Percentiles rank a stretch among this genome's conserved stretches.
phyloP scores from a whole-genome alignment of 805 yeast genomes.

The Ogataea sp. region DNA sequence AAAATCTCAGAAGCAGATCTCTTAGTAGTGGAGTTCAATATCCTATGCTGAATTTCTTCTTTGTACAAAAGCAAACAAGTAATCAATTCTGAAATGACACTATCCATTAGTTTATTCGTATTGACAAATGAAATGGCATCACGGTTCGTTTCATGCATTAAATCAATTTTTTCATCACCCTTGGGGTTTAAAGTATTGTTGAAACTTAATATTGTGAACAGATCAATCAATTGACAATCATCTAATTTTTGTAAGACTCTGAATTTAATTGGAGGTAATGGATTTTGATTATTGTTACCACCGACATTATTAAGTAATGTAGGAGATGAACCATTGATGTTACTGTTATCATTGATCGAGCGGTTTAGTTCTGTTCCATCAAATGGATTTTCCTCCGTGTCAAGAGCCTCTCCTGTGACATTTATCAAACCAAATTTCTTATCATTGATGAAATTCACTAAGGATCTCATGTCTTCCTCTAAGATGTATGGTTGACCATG shows the following conservation, averaged over 20 bases:
- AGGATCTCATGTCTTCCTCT: slow-evolving; percentile 49
- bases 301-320: slow-evolving; percentile 10
- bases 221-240: slow-evolving; percentile 31
- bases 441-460: slow-evolving; percentile 54
- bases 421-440: slow-evolving; percentile 23
- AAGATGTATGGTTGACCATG: slow-evolving; percentile 50
- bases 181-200: slow-evolving; percentile 8
- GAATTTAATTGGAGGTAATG: slow-evolving; percentile 28
- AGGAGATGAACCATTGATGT: slow-evolving; percentile 11
- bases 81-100: slow-evolving; percentile 20
- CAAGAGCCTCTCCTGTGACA: slow-evolving; percentile 4
- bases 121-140: slow-evolving; percentile 11
- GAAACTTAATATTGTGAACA: slow-evolving; percentile 16
- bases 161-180: not conserved
- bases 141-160: slow-evolving; percentile 5
- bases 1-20: slow-evolving; percentile 26
- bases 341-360: too few relatives aligned
- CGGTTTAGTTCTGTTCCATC: slow-evolving; percentile 21
- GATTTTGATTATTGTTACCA: slow-evolving; percentile 14
- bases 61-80: slow-evolving; percentile 21
- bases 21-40: slow-evolving; percentile 22
- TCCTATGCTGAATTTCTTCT: slow-evolving; percentile 21
- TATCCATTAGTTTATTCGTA: slow-evolving; percentile 23
- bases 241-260: slow-evolving; percentile 39
- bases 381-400: slow-evolving; percentile 16